phyloP scores from a whole-genome alignment of 306 rosid species.

The Quercus parvula region DNA sequence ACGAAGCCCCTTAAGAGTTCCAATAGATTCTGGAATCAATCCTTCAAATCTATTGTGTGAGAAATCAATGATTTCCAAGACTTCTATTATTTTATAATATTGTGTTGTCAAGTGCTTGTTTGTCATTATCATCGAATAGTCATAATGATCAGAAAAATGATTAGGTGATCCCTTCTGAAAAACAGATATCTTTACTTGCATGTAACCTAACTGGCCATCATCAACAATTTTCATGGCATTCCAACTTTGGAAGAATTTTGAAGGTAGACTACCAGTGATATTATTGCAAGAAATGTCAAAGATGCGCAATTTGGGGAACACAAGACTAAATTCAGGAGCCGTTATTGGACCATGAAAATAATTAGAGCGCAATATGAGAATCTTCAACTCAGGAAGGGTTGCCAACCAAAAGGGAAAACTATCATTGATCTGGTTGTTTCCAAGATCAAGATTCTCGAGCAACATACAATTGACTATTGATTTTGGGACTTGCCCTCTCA shows the following conservation, averaged over 20 bases:
- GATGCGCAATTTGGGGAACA: not conserved
- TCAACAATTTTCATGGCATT: not conserved
- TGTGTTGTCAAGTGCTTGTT: too few species aligned
- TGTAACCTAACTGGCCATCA: not conserved
- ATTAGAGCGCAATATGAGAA: not conserved
- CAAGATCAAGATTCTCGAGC: not conserved
- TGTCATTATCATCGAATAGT: not conserved
- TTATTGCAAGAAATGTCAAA: not conserved
- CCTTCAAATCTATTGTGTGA: not conserved
- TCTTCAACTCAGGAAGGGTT: not conserved
- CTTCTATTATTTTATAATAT: not conserved
- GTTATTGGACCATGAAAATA: not conserved
- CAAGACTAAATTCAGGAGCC: not conserved
- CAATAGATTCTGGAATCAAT: not conserved
- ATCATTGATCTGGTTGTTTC: not conserved
- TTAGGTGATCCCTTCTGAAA: fast-evolving
- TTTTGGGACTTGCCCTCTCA: not conserved
- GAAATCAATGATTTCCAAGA: not conserved
- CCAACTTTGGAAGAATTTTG: not conserved
- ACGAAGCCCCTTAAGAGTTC: not conserved
- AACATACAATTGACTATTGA: not conserved
- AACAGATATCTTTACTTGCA: not conserved
- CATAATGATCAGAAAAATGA: not conserved
- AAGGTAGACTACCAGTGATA: not conserved
- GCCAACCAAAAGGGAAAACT: not conserved